Conservation (phyloP, 176 grass and related monocot species). For the Oryza australiensis region DNA sequence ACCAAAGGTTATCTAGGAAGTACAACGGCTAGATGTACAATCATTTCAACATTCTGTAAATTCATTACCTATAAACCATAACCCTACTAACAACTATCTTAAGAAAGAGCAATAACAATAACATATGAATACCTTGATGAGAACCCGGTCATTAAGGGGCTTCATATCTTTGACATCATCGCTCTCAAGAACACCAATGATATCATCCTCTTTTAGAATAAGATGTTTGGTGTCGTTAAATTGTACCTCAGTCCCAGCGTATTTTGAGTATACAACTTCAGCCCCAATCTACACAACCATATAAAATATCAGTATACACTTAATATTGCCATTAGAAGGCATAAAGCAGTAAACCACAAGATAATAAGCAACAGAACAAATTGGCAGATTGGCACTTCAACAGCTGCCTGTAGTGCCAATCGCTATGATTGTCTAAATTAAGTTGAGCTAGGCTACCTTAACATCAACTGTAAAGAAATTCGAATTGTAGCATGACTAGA, state of each 20-base stretch:
- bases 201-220: conserved; percentile 87
- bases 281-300: conserved; percentile 50
- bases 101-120: neutral
- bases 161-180: conserved; percentile 85
- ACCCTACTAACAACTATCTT: neutral
- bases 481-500: neutral
- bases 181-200: conserved; percentile 74
- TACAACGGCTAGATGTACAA: neutral
- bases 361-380: neutral
- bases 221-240: conserved; percentile 76
- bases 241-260: conserved; percentile 79
- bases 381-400: neutral
- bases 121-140: conserved; percentile 67
- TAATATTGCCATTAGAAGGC: neutral
- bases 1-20: neutral
- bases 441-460: neutral
- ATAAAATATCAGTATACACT: neutral
- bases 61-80: neutral
- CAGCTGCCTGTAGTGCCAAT: neutral
- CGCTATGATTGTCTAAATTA: neutral
- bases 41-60: neutral
- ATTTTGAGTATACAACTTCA: conserved; percentile 81
- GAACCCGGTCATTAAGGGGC: conserved; percentile 70
- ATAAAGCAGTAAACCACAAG: neutral
- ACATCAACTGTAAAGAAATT: neutral